A percentile compares a stretch with the other conserved stretches of the same genome.
phyloP scores from a whole-genome alignment of 2,329 filamentous ascomycete genomes.

The Trichoderma lentiforme region DNA sequence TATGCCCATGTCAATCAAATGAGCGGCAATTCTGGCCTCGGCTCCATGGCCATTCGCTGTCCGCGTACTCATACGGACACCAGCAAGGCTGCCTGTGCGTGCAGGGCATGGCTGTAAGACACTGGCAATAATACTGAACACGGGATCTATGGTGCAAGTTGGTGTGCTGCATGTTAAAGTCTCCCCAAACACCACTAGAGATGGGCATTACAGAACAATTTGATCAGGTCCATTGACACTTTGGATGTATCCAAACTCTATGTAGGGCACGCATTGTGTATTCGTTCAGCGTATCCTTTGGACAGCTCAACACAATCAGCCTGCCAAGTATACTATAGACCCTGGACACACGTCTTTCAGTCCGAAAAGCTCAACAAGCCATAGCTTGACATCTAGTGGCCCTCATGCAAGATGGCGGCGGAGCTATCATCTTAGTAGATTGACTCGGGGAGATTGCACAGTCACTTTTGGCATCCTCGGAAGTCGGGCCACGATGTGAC shows the following conservation, averaged over 20 bases:
- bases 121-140: background rate
- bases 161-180: background rate
- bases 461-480: background rate
- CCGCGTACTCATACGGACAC: background rate
- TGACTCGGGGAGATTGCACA: background rate
- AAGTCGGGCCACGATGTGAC: slow-evolving; percentile 4
- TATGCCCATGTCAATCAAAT: background rate
- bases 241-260: background rate
- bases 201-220: background rate
- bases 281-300: background rate
- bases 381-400: background rate
- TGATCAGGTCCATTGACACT: background rate
- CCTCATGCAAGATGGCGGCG: background rate
- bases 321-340: background rate
- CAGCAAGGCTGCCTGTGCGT: background rate
- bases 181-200: background rate
- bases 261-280: background rate
- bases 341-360: background rate
- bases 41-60: background rate
- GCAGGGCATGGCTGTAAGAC: background rate
- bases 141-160: background rate
- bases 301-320: background rate
- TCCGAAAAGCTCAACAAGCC: background rate
- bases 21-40: background rate
- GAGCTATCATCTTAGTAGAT: background rate